phyloP scores from a whole-genome alignment of 345 rosid species.

The Hypericum androsaemum region DNA sequence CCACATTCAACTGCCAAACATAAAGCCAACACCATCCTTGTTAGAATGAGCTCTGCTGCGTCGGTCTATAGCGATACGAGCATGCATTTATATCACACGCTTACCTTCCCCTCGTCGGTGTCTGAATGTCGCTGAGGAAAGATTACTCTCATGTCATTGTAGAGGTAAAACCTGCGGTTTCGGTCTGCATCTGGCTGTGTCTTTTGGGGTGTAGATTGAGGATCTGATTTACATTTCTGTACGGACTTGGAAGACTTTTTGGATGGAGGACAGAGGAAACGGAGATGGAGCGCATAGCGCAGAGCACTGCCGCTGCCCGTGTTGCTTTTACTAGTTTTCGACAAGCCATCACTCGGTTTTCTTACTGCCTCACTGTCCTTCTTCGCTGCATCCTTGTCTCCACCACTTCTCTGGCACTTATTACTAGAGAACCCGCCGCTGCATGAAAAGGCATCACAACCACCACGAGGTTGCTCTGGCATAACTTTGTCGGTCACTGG shows the following conservation, averaged over 20 bases:
- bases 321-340: conserved; percentile 42
- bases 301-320: conserved; percentile 48
- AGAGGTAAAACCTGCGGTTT: conserved; percentile 69
- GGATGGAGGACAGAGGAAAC: conserved; percentile 58
- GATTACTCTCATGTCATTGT: conserved; percentile 75
- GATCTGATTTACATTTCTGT: conserved; percentile 38
- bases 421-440: conserved; percentile 16
- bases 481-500: conserved; percentile 14
- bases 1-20: conserved; percentile 62
- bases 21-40: conserved; percentile 2
- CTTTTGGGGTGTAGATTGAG: conserved; percentile 28
- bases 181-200: conserved; percentile 26
- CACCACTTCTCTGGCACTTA: conserved; percentile 15
- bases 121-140: conserved; percentile 96
- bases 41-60: conserved; percentile 1
- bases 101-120: conserved; percentile 93
- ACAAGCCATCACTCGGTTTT: conserved; percentile 27
- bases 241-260: conserved; percentile 50
- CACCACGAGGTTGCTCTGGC: conserved; percentile 7
- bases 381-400: conserved; percentile 17
- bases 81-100: conserved; percentile 5
- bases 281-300: conserved; percentile 87
- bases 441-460: conserved; percentile 9
- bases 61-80: background rate
- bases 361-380: conserved; percentile 12